Evolutionary conservation across 345 rosid genomes (phyloP), one percentile per base, ranked within the genome.

Genomic region (Citrus trifoliata): DNA sequence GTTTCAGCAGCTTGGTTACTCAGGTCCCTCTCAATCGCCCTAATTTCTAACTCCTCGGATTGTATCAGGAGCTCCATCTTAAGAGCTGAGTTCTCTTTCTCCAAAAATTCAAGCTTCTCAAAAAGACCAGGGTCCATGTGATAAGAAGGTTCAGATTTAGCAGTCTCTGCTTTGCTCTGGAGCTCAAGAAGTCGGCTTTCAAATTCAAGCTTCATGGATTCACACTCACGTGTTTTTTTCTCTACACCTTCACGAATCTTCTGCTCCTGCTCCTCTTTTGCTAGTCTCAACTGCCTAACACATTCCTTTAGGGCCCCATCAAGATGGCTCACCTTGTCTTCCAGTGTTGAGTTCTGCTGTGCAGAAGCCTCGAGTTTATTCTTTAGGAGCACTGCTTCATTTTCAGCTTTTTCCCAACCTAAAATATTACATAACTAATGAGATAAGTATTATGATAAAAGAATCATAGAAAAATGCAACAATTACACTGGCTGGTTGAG

Each of bases 381-480:
- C 87, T 89, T 95, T 37, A 95, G 56, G 63, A 78, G 81, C 60
- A 73, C 82, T 24, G 72, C 87, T 81, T 93, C 99, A 70, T 85
- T 88, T 88, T 95, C 98, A 78, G 99, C 96, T 77, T 89, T 91
- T 84, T 95, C 99, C 98, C 98, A 95, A 19, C 99, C 99, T 93
- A 70, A 59, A 68, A 76, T 61, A 37, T 59, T 73, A 2, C 21
- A 19, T 0, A 38, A 72, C 37, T 38, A 35, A 33, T 42, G 40
- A 74, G 55, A 35, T 1, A 18, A 56, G 46, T 4, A 19, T 25
- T 70, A 70, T 53, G 55, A 76, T 35, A 32, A 53, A 69, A 72
- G 33, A 80, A 55, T 37, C 28, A 19, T 63, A 33, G 22, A 63
- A 75, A 42, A 75, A 63, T 19, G 46, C 38, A 72, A 59, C 12